Evolutionary conservation across 768 basidiomycete genomes (phyloP).

Genomic region (Trametes coccinea): DNA sequence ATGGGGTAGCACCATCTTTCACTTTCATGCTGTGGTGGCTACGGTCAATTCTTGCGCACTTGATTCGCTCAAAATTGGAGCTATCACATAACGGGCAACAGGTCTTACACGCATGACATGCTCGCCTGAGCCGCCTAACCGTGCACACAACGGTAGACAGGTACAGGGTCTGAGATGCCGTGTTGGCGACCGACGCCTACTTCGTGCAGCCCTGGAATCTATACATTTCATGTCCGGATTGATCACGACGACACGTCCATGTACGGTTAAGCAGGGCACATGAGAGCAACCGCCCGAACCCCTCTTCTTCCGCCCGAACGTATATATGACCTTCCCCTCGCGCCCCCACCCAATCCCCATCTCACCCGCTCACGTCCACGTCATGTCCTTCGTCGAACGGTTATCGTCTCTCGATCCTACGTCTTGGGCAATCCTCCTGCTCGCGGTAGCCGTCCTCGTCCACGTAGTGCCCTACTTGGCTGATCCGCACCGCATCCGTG

Average conservation of each 20-base stretch:
- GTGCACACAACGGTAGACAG: neutral
- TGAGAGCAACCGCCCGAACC: slow-evolving; percentile 7
- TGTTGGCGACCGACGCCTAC: slow-evolving; percentile 7
- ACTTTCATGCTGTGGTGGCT: too few species aligned
- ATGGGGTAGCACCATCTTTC: too few species aligned
- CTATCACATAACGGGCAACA: neutral
- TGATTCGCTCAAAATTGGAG: neutral
- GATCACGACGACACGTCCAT: neutral
- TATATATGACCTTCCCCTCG: slow-evolving; percentile 4
- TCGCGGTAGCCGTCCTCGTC: slow-evolving; percentile 24
- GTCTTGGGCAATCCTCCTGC: slow-evolving; percentile 23
- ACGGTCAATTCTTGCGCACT: neutral
- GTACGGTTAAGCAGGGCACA: slow-evolving; percentile 5
- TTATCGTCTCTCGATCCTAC: slow-evolving; percentile 17
- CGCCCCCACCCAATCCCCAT: neutral
- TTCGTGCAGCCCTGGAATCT: neutral
- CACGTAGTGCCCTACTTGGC: slow-evolving; percentile 52
- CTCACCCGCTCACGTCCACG: neutral
- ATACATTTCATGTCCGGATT: neutral
- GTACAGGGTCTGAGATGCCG: neutral
- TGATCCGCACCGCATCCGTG: slow-evolving; percentile 60
- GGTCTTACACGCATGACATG: neutral
- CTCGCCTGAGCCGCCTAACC: slow-evolving; percentile 1
- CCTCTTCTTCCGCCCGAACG: slow-evolving; percentile 6
- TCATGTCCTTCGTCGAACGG: slow-evolving; percentile 21